phyloP scores from a whole-genome alignment of 2,329 filamentous ascomycete genomes.

The Aspergillus novofumigatus region DNA sequence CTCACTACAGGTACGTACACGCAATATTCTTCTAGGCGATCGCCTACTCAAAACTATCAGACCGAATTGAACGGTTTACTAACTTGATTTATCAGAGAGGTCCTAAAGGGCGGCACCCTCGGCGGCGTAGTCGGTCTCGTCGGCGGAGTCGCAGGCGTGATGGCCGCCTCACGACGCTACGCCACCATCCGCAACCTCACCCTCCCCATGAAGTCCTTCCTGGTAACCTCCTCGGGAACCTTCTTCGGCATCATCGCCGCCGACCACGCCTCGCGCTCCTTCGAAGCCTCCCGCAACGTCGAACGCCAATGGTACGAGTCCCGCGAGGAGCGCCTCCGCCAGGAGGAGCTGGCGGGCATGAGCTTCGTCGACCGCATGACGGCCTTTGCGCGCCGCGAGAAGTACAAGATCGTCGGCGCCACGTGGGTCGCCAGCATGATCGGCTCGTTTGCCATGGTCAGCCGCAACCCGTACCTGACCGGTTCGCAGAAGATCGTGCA shows the following conservation, averaged over 20 bases:
- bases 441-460: constrained; percentile 68
- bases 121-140: constrained; percentile 67
- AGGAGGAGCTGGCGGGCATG: constrained; percentile 55
- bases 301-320: constrained; percentile 63
- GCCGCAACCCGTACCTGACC: constrained; percentile 69
- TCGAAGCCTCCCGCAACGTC: constrained; percentile 67
- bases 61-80: constrained; percentile 1
- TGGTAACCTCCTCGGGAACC: constrained; percentile 75
- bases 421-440: constrained; percentile 81
- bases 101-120: constrained; percentile 72
- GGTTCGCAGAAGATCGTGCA: constrained; percentile 86
- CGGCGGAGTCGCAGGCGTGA: constrained; percentile 63
- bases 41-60: neutral
- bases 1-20: constrained; percentile 66
- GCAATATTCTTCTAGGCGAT: neutral
- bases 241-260: constrained; percentile 86
- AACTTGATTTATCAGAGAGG: constrained; percentile 47
- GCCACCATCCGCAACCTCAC: constrained; percentile 76
- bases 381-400: constrained; percentile 72
- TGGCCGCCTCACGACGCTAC: constrained; percentile 67
- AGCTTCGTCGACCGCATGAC: constrained; percentile 57
- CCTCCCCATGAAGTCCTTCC: constrained; percentile 84
- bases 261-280: constrained; percentile 68
- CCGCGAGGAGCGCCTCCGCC: constrained; percentile 52
- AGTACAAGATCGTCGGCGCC: constrained; percentile 79